Evolutionary conservation across 805 yeast species (phyloP).

Genomic region (Ogataea glucozyma): DNA sequence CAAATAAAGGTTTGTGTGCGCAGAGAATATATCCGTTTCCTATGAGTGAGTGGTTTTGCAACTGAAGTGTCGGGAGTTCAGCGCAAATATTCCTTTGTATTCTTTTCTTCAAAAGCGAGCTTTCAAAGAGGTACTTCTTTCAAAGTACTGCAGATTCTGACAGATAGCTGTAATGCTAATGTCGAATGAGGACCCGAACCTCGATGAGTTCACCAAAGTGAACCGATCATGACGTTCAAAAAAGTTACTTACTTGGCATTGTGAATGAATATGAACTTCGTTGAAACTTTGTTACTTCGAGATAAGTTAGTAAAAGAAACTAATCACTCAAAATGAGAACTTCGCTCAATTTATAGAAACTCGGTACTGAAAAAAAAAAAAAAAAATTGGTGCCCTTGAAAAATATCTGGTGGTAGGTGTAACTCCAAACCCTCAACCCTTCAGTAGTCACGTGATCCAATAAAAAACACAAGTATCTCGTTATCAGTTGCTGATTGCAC

Average conservation of each 20-base stretch:
- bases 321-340: background rate
- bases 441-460: background rate
- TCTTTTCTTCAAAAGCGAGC: conserved; percentile 12
- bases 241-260: conserved; percentile 33
- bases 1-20: background rate
- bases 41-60: conserved; percentile 34
- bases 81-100: conserved; percentile 39
- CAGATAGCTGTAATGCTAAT: background rate
- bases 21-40: background rate
- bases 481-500: background rate
- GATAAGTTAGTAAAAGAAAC: no score
- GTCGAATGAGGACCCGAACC: conserved; percentile 27
- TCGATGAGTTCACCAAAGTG: conserved; percentile 14
- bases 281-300: background rate
- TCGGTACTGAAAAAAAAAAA: background rate
- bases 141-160: conserved; percentile 1
- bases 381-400: background rate
- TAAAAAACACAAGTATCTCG: background rate
- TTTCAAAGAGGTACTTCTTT: conserved; percentile 12
- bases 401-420: conserved; percentile 7
- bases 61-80: conserved; percentile 91
- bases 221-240: conserved; percentile 9
- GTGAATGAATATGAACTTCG: conserved; percentile 14
- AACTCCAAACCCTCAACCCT: conserved; percentile 3
- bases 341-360: background rate